Evolutionary conservation across 495 filamentous ascomycete genomes (phyloP).

Genomic region (Xylaria nigripes): DNA sequence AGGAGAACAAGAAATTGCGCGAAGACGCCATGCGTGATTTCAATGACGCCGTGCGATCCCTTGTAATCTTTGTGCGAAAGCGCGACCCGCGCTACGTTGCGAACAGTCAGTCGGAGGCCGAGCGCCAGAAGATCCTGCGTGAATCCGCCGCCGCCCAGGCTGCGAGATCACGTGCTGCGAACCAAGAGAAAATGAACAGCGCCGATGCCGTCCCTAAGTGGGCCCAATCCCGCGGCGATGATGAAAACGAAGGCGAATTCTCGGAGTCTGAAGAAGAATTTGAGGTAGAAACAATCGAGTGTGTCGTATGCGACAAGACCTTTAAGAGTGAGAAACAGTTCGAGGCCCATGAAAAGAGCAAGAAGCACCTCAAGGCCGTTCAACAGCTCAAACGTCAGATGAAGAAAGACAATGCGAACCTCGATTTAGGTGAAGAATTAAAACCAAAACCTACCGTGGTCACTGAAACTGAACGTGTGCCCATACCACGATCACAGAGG

Average conservation of each 20-base stretch:
- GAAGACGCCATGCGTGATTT: conserved; percentile 79
- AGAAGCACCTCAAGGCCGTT: conserved; percentile 84
- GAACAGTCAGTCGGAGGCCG: conserved; percentile 59
- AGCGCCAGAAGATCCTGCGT: conserved; percentile 72
- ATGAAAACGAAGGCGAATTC: conserved; percentile 33
- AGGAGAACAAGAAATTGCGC: conserved; percentile 82
- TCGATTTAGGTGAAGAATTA: conserved; percentile 42
- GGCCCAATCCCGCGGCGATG: conserved; percentile 51
- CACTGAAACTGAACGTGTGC: neutral
- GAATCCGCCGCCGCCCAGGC: conserved; percentile 76
- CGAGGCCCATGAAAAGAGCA: conserved; percentile 90
- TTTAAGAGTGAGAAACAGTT: conserved; percentile 94
- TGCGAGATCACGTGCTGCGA: conserved; percentile 71
- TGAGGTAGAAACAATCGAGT: conserved; percentile 64
- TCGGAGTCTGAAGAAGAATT: conserved; percentile 48
- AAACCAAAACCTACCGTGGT: neutral
- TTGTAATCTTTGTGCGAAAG: conserved; percentile 88
- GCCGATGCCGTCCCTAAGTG: conserved; percentile 66
- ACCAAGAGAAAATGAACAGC: conserved; percentile 59
- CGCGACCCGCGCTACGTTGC: conserved; percentile 76
- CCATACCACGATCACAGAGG: neutral
- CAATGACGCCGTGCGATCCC: conserved; percentile 80
- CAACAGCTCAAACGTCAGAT: conserved; percentile 74
- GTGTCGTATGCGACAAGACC: conserved; percentile 80
- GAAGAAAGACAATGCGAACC: conserved; percentile 59